Percentiles rank a stretch among this genome's conserved stretches.
These are phyloP conservation scores for Blastobotrys attinorum DNA, from an alignment of 805 yeast genomes.

Conservation along the genomic window DNA sequence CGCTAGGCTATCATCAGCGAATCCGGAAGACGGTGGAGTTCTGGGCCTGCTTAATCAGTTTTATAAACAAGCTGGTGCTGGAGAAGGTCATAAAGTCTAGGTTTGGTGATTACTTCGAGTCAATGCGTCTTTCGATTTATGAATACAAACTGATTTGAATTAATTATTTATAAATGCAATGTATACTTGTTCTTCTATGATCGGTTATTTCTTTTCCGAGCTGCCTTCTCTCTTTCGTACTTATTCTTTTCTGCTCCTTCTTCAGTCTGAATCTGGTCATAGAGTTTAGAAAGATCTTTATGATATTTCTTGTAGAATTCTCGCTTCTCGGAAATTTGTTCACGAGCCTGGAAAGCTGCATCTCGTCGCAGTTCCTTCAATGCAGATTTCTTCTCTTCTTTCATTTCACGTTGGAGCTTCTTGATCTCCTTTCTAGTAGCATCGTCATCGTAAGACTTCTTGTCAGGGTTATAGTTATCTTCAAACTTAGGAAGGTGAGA, in stretches of 20 bases:
- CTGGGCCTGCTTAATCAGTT: slow-evolving; percentile 75
- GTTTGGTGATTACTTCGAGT: neutral
- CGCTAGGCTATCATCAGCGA: slow-evolving; percentile 3
- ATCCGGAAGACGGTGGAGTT: slow-evolving; percentile 42
- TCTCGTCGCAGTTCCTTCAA: slow-evolving; percentile 88
- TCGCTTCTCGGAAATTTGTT: slow-evolving; percentile 73
- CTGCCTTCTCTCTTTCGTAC: slow-evolving; percentile 77
- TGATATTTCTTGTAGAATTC: slow-evolving; percentile 72
- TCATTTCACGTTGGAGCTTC: slow-evolving; percentile 76
- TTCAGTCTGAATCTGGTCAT: slow-evolving; percentile 80
- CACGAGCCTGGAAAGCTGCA: slow-evolving; percentile 77
- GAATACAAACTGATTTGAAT: slow-evolving; percentile 33
- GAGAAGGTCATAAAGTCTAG: neutral
- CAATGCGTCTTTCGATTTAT: slow-evolving; percentile 16
- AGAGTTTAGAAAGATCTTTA: slow-evolving; percentile 78
- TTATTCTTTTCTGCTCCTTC: slow-evolving; percentile 94
- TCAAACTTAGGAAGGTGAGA: slow-evolving; percentile 86
- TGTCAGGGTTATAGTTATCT: slow-evolving; percentile 93
- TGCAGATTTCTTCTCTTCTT: slow-evolving; percentile 84
- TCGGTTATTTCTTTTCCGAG: slow-evolving; percentile 40
- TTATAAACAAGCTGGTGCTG: slow-evolving; percentile 38
- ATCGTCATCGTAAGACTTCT: slow-evolving; percentile 82
- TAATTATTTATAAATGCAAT: neutral
- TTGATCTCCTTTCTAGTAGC: slow-evolving; percentile 71
- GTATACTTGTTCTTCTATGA: neutral